Conservation (phyloP, 2,329 filamentous ascomycete species). For the Fusarium xylarioides region DNA sequence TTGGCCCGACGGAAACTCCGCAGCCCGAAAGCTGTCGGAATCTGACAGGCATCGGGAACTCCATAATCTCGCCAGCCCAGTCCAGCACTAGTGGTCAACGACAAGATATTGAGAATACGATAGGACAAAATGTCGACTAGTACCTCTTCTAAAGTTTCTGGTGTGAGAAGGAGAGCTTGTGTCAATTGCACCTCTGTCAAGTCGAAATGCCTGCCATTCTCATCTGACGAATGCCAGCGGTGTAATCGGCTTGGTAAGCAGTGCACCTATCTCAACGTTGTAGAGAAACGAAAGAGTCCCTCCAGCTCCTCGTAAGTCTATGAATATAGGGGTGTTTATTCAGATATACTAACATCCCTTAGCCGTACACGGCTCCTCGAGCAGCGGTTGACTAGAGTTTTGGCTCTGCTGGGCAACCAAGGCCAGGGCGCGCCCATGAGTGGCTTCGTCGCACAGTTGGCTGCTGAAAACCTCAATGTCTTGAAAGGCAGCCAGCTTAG, state of each 20-base stretch:
- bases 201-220: conserved; percentile 24
- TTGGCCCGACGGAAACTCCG: conserved; percentile 13
- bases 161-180: conserved; percentile 22
- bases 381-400: not conserved
- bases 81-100: not conserved
- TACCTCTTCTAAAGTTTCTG: not conserved
- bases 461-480: not conserved
- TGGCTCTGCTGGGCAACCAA: not conserved
- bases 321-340: fast-evolving
- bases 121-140: not conserved
- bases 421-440: not conserved
- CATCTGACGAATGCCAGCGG: conserved; percentile 20
- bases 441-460: not conserved
- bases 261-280: conserved; percentile 11
- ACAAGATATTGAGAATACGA: not conserved
- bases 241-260: conserved; percentile 19
- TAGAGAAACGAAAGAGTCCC: conserved; percentile 16
- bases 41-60: not conserved
- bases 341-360: not conserved
- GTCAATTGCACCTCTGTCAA: conserved; percentile 25
- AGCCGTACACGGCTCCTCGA: conserved; percentile 5
- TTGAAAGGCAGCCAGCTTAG: fast-evolving
- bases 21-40: not conserved
- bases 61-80: not conserved
- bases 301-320: conserved; percentile 1